Conservation (phyloP, 352 stramenopile species). For the Phytophthora brassicae region DNA sequence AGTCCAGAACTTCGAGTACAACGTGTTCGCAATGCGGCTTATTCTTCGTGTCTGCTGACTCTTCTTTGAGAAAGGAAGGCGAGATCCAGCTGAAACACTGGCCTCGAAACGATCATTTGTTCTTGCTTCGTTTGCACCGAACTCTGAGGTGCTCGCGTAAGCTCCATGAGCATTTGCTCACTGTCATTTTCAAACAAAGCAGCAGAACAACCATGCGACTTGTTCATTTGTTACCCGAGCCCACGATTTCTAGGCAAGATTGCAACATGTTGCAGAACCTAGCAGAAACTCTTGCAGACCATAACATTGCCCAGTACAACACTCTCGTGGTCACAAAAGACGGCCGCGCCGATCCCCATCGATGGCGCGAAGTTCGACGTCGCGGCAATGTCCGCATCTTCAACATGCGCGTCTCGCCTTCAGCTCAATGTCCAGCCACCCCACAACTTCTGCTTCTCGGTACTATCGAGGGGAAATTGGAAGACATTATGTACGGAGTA, state of each 20-base stretch:
- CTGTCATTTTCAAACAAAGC: conserved; percentile 19
- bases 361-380: conserved; percentile 42
- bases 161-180: conserved; percentile 2
- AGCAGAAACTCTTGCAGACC: conserved; percentile 37
- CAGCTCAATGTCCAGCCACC: conserved; percentile 24
- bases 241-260: conserved; percentile 35
- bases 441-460: conserved; percentile 46
- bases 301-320: conserved; percentile 62
- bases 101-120: conserved; percentile 25
- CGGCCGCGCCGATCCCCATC: conserved; percentile 34
- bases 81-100: conserved; percentile 24
- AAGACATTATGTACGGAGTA: conserved; percentile 53
- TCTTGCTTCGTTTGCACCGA: conserved; percentile 24
- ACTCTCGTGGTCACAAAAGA: conserved; percentile 46
- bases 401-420: conserved; percentile 25
- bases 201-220: conserved; percentile 31
- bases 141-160: conserved; percentile 1
- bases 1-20: conserved; percentile 8
- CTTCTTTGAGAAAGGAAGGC: conserved; percentile 19
- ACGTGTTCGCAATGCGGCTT: conserved; percentile 8
- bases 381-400: conserved; percentile 38
- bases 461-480: conserved; percentile 41
- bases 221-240: conserved; percentile 33
- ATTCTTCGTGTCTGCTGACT: conserved; percentile 30
- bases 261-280: conserved; percentile 36